A percentile compares a stretch with the other conserved stretches of the same genome.
Conservation (phyloP, 345 rosid genomes). For the Litchi chinensis region DNA sequence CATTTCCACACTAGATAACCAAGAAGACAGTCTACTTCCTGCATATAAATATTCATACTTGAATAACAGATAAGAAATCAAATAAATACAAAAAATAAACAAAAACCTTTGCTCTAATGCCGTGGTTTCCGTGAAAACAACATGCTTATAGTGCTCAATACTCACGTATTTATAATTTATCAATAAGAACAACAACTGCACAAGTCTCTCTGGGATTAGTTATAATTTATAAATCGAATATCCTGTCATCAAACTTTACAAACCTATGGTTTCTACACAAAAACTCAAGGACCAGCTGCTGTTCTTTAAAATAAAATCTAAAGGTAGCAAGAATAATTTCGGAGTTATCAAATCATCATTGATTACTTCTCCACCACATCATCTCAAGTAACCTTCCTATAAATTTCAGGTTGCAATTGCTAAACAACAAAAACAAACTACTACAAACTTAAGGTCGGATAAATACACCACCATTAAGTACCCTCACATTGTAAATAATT, state of each 20-base stretch:
- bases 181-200: background rate
- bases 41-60: background rate
- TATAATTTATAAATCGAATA: too few species aligned
- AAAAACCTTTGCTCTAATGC: background rate
- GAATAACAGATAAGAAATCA: background rate
- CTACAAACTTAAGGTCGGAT: background rate
- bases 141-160: background rate
- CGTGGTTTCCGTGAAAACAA: background rate
- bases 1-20: conserved; percentile 21
- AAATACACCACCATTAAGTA: background rate
- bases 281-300: background rate
- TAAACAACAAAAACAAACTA: background rate
- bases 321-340: background rate
- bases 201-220: background rate
- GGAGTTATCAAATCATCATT: background rate
- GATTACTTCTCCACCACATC: background rate
- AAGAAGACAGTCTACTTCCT: conserved; percentile 17
- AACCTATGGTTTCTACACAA: background rate
- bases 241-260: background rate
- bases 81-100: background rate
- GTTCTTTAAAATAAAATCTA: background rate
- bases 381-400: background rate
- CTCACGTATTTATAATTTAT: background rate
- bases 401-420: background rate
- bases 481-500: background rate